Base-by-base conservation (phyloP, 108 stramenopile genomes). In the Discostella stelligeroides region DNA sequence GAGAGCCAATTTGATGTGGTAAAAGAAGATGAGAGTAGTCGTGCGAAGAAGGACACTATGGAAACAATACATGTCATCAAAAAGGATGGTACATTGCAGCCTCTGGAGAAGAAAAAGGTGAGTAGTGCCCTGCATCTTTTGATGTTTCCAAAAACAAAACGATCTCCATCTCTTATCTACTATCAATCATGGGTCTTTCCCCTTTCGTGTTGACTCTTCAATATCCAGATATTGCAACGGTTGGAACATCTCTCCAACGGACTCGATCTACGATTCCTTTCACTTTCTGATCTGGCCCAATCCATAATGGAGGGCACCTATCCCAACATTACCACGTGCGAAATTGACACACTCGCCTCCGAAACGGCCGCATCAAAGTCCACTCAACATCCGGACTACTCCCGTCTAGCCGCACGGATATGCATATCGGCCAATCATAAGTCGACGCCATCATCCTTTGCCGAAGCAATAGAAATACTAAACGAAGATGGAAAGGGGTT, bases 321-420 rank as follows among this genome's bases (percentile, higher is more conserved):
- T 79, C 95, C 92, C 23, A 92, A 92, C 46, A 92, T 97, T 9
- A 90, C 92, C 23, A 94, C 97, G 18, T 39, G 27, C 25, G 96
- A 98, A 80, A 86, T 98, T 57, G 97, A 97, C 73, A 94, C 88
- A 29, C 80, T 98, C n/a, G 96, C 97, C 8, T 92, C 97, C 14
- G 92, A 97, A 82, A 96, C 95, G 17, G 89, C 97, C 1, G 97
- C 97, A 37, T 92, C 90, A 64, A 87, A 88, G 88, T 84, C 93
- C 18, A 98, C 97, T 41, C 89, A 94, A 59, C 98, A 99, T 83
- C 92, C 91, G 5, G 92, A 95, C 72, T 98, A 97, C 77, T 83
- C 82, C n/a, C 74, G 82, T 34, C 83, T 99, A 49, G 98, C 98
- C 7, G 96, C 95, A 24, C 88, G 97, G 27, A 97, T 99, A 50